Percentiles rank a stretch among this genome's conserved stretches.
Evolutionary conservation across 2,329 filamentous ascomycete genomes (phyloP).

Genomic region (Periconia digitata): DNA sequence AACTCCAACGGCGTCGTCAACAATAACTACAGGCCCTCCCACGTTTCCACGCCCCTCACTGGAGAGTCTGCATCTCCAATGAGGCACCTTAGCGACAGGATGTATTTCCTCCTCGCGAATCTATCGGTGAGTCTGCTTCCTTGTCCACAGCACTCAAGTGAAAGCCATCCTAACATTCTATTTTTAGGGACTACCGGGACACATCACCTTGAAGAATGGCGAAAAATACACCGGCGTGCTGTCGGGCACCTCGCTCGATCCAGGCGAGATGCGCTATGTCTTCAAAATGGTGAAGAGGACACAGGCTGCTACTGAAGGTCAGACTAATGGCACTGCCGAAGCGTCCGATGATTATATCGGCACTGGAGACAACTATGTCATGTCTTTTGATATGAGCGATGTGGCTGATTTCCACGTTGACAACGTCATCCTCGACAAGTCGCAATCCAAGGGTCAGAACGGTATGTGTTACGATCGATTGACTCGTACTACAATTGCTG

Average conservation of each 20-base stretch:
- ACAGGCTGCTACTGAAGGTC: constrained; percentile 42
- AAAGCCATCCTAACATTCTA: constrained; percentile 12
- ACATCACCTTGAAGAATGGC: constrained; percentile 61
- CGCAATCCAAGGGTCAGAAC: constrained; percentile 57
- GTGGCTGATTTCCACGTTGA: constrained; percentile 58
- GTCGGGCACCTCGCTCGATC: constrained; percentile 57
- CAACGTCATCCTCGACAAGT: constrained; percentile 56
- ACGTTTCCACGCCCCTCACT: constrained; percentile 35
- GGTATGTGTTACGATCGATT: constrained; percentile 47
- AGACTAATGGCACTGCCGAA: constrained; percentile 50
- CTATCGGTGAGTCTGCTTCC: constrained; percentile 54
- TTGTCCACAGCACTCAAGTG: neutral
- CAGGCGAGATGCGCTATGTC: constrained; percentile 56
- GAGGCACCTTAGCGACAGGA: constrained; percentile 61
- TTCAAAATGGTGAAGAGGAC: constrained; percentile 67
- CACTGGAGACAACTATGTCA: constrained; percentile 51
- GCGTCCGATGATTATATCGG: constrained; percentile 48
- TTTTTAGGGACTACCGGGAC: constrained; percentile 56
- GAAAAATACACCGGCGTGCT: constrained; percentile 65
- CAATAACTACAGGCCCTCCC: constrained; percentile 45
- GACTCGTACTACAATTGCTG: neutral
- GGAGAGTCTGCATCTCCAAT: constrained; percentile 57
- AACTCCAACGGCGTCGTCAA: constrained; percentile 58
- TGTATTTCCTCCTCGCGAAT: constrained; percentile 61
- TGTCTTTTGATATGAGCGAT: constrained; percentile 65